These are phyloP conservation scores for Penicillium sp. DNA, from an alignment of 2,329 filamentous ascomycete genomes.

Conservation along the genomic window DNA sequence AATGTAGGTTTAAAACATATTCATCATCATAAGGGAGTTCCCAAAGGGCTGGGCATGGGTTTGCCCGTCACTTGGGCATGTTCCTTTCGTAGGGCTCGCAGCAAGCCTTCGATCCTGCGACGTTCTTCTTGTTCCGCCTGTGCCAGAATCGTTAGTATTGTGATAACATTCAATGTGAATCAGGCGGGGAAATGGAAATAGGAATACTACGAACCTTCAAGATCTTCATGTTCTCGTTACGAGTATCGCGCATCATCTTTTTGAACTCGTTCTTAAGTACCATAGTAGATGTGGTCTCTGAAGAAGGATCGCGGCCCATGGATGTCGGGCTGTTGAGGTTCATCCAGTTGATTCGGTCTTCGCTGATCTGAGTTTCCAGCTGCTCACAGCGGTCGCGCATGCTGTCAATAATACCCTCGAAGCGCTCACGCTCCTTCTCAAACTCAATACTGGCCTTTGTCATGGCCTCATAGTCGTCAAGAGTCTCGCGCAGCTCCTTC, in stretches of 20 bases:
- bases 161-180: neutral
- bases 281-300: slow-evolving; percentile 63
- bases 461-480: slow-evolving; percentile 68
- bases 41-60: slow-evolving; percentile 32
- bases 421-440: slow-evolving; percentile 66
- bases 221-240: slow-evolving; percentile 62
- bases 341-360: slow-evolving; percentile 66
- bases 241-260: slow-evolving; percentile 75
- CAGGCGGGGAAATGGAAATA: no score
- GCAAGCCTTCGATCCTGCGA: slow-evolving; percentile 61
- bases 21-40: slow-evolving; percentile 37
- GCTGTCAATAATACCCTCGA: slow-evolving; percentile 63
- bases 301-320: slow-evolving; percentile 35
- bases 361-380: slow-evolving; percentile 62
- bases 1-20: slow-evolving; percentile 13
- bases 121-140: slow-evolving; percentile 72
- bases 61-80: slow-evolving; percentile 33
- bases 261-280: slow-evolving; percentile 73
- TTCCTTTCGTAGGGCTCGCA: slow-evolving; percentile 52
- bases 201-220: slow-evolving; percentile 56
- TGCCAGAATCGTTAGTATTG: slow-evolving; percentile 18
- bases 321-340: slow-evolving; percentile 57
- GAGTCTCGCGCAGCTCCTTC: slow-evolving; percentile 64
- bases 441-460: slow-evolving; percentile 68
- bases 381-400: slow-evolving; percentile 63